Conservation (phyloP, 108 stramenopile species). For the Chaetoceros muelleri region DNA sequence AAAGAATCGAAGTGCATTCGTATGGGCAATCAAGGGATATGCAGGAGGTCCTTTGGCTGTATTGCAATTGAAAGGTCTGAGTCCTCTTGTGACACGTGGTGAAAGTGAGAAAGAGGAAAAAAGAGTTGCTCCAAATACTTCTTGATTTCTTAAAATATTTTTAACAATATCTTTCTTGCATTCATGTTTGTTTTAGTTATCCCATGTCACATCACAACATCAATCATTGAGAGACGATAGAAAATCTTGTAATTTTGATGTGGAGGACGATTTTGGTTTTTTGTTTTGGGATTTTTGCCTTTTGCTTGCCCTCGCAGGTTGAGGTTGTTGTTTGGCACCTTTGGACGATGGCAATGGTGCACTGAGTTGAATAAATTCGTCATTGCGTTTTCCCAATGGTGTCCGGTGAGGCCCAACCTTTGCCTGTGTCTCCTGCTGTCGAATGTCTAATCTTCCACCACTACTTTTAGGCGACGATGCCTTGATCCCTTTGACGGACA, state of each 20-base stretch:
- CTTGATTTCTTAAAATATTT: neutral
- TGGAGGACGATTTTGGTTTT: neutral
- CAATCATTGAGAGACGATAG: neutral
- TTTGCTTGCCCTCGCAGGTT: neutral
- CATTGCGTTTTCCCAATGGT: neutral
- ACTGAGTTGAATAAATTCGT: neutral
- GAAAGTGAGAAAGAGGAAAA: slow-evolving; percentile 17
- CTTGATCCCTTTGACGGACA: neutral
- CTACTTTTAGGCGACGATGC: neutral
- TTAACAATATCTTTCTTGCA: neutral
- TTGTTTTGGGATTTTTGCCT: neutral
- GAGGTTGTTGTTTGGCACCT: neutral
- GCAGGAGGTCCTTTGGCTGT: slow-evolving; percentile 66
- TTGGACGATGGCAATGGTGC: neutral
- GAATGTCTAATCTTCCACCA: neutral
- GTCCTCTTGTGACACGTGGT: slow-evolving; percentile 32
- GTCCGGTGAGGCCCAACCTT: neutral
- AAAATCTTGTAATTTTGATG: neutral
- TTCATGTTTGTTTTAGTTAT: neutral
- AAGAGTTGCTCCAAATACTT: neutral
- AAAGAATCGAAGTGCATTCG: slow-evolving; percentile 31
- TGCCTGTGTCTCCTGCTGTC: neutral
- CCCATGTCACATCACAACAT: neutral
- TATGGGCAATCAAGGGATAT: slow-evolving; percentile 66
- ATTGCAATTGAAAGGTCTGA: slow-evolving; percentile 31